Evolutionary conservation across 2,329 filamentous ascomycete genomes (phyloP), one percentile per base, ranked within the genome.

Genomic region (Aspergillus sp.): DNA sequence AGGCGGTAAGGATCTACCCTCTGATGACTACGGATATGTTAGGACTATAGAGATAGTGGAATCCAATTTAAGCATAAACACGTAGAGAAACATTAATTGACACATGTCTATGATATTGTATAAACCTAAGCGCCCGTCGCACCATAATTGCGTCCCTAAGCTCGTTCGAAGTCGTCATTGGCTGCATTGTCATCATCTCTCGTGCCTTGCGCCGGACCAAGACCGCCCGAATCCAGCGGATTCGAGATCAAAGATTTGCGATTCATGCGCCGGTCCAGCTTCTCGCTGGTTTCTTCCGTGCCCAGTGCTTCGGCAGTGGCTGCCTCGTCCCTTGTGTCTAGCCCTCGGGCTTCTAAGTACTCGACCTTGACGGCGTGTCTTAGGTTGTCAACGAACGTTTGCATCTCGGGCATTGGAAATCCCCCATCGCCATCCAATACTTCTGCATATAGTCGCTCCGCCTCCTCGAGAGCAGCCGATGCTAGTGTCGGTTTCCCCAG

Each of bases 401-500:
- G 79, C 81, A 88, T 84, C 45, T 82, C 80, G 4, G 79, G 77
- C 64, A 85, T 86, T 4, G 78, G 76, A 51, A 84, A 73, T 13
- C 71, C 61, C 3, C 75, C 74, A 36, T 79, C 76, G 2, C 70
- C 68, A 23, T 79, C 72, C 0, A 79, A 61, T 12, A 77, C 73
- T 51, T 79, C 73, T 3, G 76, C 76, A 66, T 88, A 88, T 1
- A 87, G 73, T 10, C 76, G 74, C 50, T 82, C 76, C 0, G 91
- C 91, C 65, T 90, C 87, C 52, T 90, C 87, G 1, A 98, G 83
- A 65, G 91, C 91, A 60, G 86, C 84, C 66, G 91, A 90, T 0
- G 92, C 91, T 70, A 96, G 90, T 13, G 90, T 85, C 56, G 87
- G 87, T 71, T 94, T 93, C 36, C 85, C 87, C 63, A 93, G 85